A percentile compares a stretch with the other conserved stretches of the same genome.
Evolutionary conservation across 305 asterid species (phyloP).

Genomic region (Fraxinus sp.): DNA sequence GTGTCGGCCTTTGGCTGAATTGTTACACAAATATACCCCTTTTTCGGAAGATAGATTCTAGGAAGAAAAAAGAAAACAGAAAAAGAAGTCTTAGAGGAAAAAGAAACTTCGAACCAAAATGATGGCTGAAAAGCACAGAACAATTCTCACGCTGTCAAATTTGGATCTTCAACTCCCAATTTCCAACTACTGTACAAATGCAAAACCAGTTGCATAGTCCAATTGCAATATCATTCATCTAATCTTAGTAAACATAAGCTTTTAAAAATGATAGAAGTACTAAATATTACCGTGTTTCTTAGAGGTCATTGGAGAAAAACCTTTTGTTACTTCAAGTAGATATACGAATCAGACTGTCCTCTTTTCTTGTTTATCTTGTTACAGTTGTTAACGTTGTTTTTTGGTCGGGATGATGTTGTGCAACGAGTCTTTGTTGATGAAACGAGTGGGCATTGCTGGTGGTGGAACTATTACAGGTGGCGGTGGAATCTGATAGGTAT

Average conservation of each 20-base stretch:
- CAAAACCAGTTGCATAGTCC: constrained; percentile 18
- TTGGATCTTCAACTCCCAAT: constrained; percentile 16
- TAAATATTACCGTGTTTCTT: background rate
- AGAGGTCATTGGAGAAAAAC: background rate
- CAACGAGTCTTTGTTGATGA: constrained; percentile 31
- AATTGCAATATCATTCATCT: constrained; percentile 8
- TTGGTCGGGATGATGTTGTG: constrained; percentile 11
- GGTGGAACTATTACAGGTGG: constrained; percentile 61
- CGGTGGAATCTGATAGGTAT: constrained; percentile 59
- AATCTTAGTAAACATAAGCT: constrained; percentile 20
- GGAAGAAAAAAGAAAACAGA: constrained; percentile 13
- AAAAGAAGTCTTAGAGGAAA: background rate
- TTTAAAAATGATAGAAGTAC: background rate
- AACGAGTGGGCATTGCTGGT: background rate
- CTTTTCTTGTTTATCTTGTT: constrained; percentile 60
- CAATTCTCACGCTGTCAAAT: constrained; percentile 7
- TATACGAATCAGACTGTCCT: constrained; percentile 6
- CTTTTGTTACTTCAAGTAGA: background rate
- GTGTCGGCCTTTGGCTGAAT: too few species aligned
- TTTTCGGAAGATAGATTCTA: too few species aligned
- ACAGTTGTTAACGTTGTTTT: constrained; percentile 25
- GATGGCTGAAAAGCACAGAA: constrained; percentile 10
- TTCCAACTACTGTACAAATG: constrained; percentile 38
- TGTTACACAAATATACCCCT: too few species aligned
- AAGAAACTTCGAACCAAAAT: background rate